Base-by-base conservation (phyloP, 1,284 basidiomycete genomes). In the Waitea zeae region DNA sequence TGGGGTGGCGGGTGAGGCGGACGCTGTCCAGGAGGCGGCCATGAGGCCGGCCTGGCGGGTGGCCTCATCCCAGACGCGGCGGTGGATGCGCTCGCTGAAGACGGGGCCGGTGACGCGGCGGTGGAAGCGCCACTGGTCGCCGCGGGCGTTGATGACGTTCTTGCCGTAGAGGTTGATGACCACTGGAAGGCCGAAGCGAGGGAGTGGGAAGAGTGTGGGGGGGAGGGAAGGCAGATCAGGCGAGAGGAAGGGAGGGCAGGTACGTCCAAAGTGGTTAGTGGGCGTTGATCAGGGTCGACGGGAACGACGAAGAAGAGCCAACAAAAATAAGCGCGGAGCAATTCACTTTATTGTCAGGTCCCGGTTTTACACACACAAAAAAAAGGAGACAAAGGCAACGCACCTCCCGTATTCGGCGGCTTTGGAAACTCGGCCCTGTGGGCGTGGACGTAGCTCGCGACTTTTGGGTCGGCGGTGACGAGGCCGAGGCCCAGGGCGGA, bases 91-190 rank as follows among this genome's bases (percentile, higher is more conserved):
- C 22, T 45, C 43, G 20, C 36, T 38, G 28, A 45, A 45, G 17
- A 43, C 42, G 2, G 42, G 42, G 4, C 43, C 42, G 1, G 43
- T 42, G 4, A 43, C 42, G 4, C 37, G 29, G 9, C 43, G 42
- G 30, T 45, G 43, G 26, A 43, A 31, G 3, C 40, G 36, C 43
- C 43, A 45, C 5, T 34, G 15, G 13, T 43, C 43, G 11, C 40
- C 41, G 27, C 41, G 39, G 2, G 40, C 36, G 31, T 43, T 43
- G 42, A 45, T 42, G 3, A 42, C 40, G 22, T 42, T 44, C 3
- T 30, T 22, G 4, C 43, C 43, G 14, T 41, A 44, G 31, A 44
- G 34, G 20, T 42, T 42, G 33, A 44, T 44, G 18, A 42, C 33
- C 12, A 41, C 43, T 44, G 17, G 2, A 15, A 31, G 14, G 3